Percentiles rank a stretch among this genome's conserved stretches.
Conservation (phyloP, 2,329 filamentous ascomycete species). For the Aspergillus tamarii region DNA sequence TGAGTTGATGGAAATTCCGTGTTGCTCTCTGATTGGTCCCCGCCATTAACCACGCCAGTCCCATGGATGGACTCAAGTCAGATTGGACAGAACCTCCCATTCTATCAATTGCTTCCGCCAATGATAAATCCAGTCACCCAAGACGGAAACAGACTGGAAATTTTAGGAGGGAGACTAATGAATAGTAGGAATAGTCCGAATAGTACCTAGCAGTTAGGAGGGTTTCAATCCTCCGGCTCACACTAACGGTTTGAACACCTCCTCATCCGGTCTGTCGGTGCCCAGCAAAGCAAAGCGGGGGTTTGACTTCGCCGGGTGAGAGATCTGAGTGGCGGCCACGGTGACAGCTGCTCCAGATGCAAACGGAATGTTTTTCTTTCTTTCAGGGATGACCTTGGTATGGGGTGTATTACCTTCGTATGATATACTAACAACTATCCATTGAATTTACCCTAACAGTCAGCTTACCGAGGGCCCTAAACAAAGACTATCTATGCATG, state of each 20-base stretch:
- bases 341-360: constrained; percentile 13
- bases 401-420: background rate
- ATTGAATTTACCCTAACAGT: background rate
- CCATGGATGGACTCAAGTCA: background rate
- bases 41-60: background rate
- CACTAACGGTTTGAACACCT: constrained; percentile 11
- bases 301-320: background rate
- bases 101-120: background rate
- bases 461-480: background rate
- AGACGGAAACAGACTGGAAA: constrained; percentile 5
- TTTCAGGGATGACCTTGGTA: background rate
- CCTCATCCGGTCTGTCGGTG: constrained; percentile 23
- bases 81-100: background rate
- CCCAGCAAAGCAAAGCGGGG: constrained; percentile 7
- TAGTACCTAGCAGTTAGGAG: too few relatives aligned
- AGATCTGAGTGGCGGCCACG: constrained; percentile 21
- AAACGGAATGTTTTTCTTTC: background rate
- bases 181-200: background rate
- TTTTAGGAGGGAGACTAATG: too few relatives aligned
- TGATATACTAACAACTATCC: too few relatives aligned
- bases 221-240: background rate
- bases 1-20: background rate
- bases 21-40: background rate
- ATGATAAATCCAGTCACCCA: background rate
- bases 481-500: background rate